Evolutionary conservation across 306 rosid species (phyloP).

Genomic region (Trifolium fragiferum): DNA sequence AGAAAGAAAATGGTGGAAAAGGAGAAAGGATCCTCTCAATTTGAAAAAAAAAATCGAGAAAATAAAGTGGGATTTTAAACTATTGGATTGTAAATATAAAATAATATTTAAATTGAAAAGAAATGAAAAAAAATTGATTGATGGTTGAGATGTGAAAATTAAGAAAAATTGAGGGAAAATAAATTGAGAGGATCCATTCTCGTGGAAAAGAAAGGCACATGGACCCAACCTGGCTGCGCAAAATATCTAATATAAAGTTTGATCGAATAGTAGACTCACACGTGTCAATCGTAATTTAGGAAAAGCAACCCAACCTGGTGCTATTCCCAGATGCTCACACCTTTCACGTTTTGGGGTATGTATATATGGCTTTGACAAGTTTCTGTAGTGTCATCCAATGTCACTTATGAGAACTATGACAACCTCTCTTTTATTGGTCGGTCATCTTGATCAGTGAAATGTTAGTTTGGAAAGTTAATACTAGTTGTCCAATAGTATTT

Average conservation of each 20-base stretch:
- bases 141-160: no score
- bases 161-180: no score
- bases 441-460: constrained; percentile 3
- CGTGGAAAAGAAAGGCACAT: background rate
- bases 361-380: background rate
- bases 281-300: constrained; percentile 45
- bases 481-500: no score
- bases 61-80: no score
- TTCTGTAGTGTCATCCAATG: constrained; percentile 22
- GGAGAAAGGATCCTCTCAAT: no score
- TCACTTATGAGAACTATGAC: background rate
- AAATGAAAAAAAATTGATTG: no score
- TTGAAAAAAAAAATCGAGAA: no score
- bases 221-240: constrained; percentile 44
- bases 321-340: constrained; percentile 44
- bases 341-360: constrained; percentile 46
- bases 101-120: no score
- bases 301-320: constrained; percentile 27
- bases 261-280: constrained; percentile 21
- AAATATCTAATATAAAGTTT: constrained; percentile 45
- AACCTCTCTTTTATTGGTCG: constrained; percentile 38
- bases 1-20: no score
- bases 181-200: no score
- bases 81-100: no score
- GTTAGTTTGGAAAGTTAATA: no score